Conservation (phyloP, 352 stramenopile genomes). For the Globisporangium irregulare region DNA sequence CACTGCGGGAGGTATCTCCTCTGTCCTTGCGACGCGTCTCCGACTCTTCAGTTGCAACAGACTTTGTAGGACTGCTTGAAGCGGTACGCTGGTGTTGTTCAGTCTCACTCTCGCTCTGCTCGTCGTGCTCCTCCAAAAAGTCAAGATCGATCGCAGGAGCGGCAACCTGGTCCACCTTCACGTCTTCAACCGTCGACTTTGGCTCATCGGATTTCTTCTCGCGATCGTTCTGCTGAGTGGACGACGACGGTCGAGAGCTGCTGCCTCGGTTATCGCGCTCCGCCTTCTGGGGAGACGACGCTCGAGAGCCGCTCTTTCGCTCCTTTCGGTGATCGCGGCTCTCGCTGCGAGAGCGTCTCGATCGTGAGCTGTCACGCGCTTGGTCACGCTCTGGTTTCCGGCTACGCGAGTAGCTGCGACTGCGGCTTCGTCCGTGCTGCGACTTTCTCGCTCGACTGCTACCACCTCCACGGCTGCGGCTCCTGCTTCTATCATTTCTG, state of each 20-base stretch:
- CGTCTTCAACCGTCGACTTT: conserved; percentile 50
- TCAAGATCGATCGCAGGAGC: conserved; percentile 83
- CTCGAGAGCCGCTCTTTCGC: conserved; percentile 13
- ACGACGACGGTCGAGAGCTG: neutral
- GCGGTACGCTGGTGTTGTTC: conserved; percentile 15
- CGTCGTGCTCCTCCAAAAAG: conserved; percentile 64
- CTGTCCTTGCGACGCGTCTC: neutral
- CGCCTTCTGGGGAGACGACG: conserved; percentile 9
- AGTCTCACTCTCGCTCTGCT: conserved; percentile 41
- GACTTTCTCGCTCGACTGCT: conserved; percentile 20
- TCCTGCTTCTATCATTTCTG: conserved; percentile 37
- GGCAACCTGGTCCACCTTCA: conserved; percentile 74
- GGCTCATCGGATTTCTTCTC: conserved; percentile 12
- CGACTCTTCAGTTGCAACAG: neutral
- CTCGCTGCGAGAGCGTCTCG: conserved; percentile 43
- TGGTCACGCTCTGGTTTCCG: conserved; percentile 39
- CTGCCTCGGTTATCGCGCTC: conserved; percentile 11
- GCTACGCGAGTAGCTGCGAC: conserved; percentile 43
- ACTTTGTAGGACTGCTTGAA: conserved; percentile 1
- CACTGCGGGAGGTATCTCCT: neutral
- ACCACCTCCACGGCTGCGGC: conserved; percentile 32
- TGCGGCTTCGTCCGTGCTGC: conserved; percentile 42
- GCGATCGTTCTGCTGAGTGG: conserved; percentile 17
- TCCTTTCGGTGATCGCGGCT: conserved; percentile 31
- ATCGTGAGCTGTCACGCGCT: conserved; percentile 25